Conservation (phyloP, 2,329 filamentous ascomycete genomes). For the Cytospora chrysosperma region DNA sequence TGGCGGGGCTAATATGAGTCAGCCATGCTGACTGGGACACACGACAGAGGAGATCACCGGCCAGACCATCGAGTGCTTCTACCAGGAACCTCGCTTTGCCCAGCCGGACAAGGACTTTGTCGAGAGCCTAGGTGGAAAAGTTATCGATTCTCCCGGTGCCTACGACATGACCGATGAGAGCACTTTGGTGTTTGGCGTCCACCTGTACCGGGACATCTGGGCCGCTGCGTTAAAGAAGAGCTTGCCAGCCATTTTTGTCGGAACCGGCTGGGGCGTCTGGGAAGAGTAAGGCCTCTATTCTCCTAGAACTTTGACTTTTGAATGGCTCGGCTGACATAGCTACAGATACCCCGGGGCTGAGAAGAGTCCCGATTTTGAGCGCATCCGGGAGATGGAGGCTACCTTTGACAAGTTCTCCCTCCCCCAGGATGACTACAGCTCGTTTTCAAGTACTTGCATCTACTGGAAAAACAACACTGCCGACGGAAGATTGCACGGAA, state of each 20-base stretch:
- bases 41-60: constrained; percentile 28
- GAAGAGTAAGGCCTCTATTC: constrained; percentile 41
- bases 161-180: constrained; percentile 48
- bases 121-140: constrained; percentile 50
- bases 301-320: background rate
- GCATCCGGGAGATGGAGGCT: constrained; percentile 36
- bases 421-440: constrained; percentile 39
- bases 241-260: constrained; percentile 56
- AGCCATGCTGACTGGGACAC: constrained; percentile 1
- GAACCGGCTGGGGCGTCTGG: constrained; percentile 53
- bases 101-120: constrained; percentile 51
- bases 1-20: background rate
- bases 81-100: constrained; percentile 57
- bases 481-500: background rate
- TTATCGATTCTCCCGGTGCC: constrained; percentile 51
- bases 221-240: constrained; percentile 45
- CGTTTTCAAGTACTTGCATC: constrained; percentile 42
- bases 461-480: constrained; percentile 37
- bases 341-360: constrained; percentile 3
- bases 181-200: constrained; percentile 61
- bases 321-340: background rate
- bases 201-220: constrained; percentile 57
- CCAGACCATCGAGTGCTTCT: constrained; percentile 43
- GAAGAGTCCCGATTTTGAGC: constrained; percentile 30
- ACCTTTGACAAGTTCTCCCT: constrained; percentile 35